phyloP scores from a whole-genome alignment of 2,329 filamentous ascomycete genomes.

The Oidium heveae region DNA sequence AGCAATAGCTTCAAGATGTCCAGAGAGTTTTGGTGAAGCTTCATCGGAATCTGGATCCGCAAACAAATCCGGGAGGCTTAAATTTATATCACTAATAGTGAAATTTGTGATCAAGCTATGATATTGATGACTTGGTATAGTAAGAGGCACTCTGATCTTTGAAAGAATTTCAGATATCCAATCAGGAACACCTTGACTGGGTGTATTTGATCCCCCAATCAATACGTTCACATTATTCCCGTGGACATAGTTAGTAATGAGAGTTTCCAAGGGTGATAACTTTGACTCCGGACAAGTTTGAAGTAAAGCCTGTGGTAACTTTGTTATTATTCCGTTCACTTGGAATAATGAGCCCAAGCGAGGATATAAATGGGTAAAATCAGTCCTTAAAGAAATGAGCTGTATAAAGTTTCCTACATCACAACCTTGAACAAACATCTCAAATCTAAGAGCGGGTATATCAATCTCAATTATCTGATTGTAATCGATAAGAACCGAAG shows the following conservation, averaged over 20 bases:
- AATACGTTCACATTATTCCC: slow-evolving; percentile 59
- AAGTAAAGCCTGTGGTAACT: slow-evolving; percentile 50
- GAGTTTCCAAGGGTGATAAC: slow-evolving; percentile 60
- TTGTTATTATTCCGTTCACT: slow-evolving; percentile 44
- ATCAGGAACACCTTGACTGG: slow-evolving; percentile 40
- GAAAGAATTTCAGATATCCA: slow-evolving; percentile 67
- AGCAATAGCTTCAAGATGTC: slow-evolving; percentile 56
- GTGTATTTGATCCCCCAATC: slow-evolving; percentile 50
- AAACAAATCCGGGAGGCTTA: slow-evolving; percentile 57
- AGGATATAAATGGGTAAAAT: slow-evolving; percentile 39
- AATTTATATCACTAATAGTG: slow-evolving; percentile 61
- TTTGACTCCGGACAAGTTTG: slow-evolving; percentile 49
- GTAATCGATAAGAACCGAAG: slow-evolving; percentile 45
- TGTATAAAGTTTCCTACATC: slow-evolving; percentile 44
- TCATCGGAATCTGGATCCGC: slow-evolving; percentile 51
- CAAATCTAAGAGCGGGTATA: slow-evolving; percentile 59
- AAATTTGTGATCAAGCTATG: slow-evolving; percentile 74
- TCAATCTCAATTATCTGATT: slow-evolving; percentile 40
- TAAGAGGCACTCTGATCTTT: slow-evolving; percentile 60
- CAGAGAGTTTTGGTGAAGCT: slow-evolving; percentile 55
- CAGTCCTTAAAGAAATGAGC: slow-evolving; percentile 51
- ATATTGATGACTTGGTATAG: slow-evolving; percentile 59
- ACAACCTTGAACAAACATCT: slow-evolving; percentile 68
- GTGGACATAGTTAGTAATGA: slow-evolving; percentile 60
- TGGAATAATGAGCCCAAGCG: slow-evolving; percentile 40